Evolutionary conservation across 2,329 filamentous ascomycete genomes (phyloP), one percentile per base, ranked within the genome.

Genomic region (Penicillium sp.): DNA sequence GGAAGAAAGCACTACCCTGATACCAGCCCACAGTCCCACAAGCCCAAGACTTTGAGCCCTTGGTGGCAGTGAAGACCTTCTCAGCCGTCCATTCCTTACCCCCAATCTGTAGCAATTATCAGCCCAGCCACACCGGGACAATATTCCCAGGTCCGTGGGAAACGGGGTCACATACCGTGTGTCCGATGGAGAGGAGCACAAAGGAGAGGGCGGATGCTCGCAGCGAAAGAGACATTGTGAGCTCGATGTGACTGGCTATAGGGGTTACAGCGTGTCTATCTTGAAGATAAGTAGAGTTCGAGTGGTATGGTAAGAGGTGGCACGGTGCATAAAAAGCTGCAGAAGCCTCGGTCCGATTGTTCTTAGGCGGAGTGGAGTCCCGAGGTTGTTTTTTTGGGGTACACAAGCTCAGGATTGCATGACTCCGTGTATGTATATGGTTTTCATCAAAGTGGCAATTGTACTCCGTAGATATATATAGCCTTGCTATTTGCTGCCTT

Each of bases 1-100:
- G 25, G 24, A 65, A 53, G 44, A 61, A 62, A 9, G 60, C 54
- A 28, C 62, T 64, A 23, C 62, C 62, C 61, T 64, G 61, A 95
- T 61, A 65, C 62, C 62, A 65, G 3, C 62, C 62, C 4, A 62
- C 55, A 18, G 53, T 58, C 4, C 56, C 59, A 42, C 59, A 56
- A 25, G 57, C 47, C 59, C 59, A 61, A 0, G 59, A 29, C 46
- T 43, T 57, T 1, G 60, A 54, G 24, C 56, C 57, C 18, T 53
- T 48, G 29, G 62, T 56, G 15, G 46, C 52, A 49, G 58, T 61
- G 27, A 64, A 64, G 37, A 49, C 41, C 23, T 58, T 59, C 33
- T 65, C 56, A 28, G 54, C 47, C 33, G 54, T 61, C 59, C 59
- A 65, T 38, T 62, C 35, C 24, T 42, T 55, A 7, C 59, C 59